Conservation (phyloP, 139 green algal genomes). For the Asterochloris erici region DNA sequence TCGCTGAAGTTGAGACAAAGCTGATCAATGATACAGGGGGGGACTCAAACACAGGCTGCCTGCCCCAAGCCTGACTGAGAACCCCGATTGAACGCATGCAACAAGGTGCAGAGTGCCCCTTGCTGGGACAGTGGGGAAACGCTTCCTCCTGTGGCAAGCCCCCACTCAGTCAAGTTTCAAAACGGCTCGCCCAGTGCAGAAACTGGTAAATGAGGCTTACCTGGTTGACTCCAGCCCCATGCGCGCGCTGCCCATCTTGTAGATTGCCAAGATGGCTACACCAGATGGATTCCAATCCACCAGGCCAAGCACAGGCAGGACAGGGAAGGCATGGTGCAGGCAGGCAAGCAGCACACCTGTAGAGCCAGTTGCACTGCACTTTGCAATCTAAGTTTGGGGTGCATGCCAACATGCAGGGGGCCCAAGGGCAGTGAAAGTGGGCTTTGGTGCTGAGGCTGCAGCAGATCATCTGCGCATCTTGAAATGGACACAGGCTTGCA, state of each 20-base stretch:
- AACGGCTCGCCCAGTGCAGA: background rate
- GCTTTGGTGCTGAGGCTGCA: no score
- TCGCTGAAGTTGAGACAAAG: background rate
- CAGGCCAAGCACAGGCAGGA: slow-evolving; percentile 41
- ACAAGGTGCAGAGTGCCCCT: no score
- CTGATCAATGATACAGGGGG: slow-evolving; percentile 19
- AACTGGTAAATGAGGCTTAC: slow-evolving; percentile 5
- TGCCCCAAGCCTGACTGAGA: background rate
- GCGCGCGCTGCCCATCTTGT: slow-evolving; percentile 61
- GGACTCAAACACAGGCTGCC: background rate
- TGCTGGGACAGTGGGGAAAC: no score
- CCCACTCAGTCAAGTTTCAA: background rate
- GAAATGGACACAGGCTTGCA: no score
- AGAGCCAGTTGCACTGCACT: background rate
- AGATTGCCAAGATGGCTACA: slow-evolving; percentile 37
- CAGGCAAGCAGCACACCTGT: slow-evolving; percentile 42
- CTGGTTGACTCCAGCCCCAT: slow-evolving; percentile 63
- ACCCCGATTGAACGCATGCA: no score
- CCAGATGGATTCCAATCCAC: slow-evolving; percentile 89
- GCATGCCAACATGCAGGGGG: no score
- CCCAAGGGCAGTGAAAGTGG: no score
- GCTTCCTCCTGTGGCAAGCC: no score
- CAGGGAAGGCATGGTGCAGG: slow-evolving; percentile 38
- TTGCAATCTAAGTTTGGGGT: no score
- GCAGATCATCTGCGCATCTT: no score